These are phyloP conservation scores for Suillus discolor DNA, from an alignment of 768 basidiomycete species.

Conservation along the genomic window DNA sequence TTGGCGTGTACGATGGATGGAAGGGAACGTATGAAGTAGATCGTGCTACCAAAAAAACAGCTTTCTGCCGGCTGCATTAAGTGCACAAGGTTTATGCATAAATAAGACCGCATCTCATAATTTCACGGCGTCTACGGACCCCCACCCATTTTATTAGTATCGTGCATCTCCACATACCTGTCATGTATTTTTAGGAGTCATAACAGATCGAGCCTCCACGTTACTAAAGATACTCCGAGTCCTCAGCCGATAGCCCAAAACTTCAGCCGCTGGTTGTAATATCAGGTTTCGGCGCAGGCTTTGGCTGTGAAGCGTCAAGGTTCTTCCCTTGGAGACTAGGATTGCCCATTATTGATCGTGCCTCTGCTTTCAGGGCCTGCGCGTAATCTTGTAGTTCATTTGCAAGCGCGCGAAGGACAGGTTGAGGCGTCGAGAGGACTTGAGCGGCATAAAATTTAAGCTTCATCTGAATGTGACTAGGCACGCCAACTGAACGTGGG, in stretches of 20 bases:
- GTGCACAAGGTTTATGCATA: background rate
- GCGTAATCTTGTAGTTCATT: conserved; percentile 36
- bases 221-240: background rate
- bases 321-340: background rate
- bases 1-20: too few relatives aligned
- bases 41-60: background rate
- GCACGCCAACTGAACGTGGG: conserved; percentile 23
- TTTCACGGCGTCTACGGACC: background rate
- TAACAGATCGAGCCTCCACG: background rate
- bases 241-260: background rate
- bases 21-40: background rate
- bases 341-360: background rate
- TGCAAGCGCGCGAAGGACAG: conserved; percentile 41
- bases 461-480: conserved; percentile 56
- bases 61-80: background rate
- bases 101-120: background rate
- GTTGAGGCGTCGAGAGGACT: conserved; percentile 49
- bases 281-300: background rate
- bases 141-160: background rate
- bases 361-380: background rate
- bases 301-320: background rate
- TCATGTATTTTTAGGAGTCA: background rate
- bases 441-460: conserved; percentile 72
- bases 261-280: background rate
- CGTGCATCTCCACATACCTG: background rate